Evolutionary conservation across 2,329 filamentous ascomycete species (phyloP).

Genomic region (Cladosporium oxysporum): DNA sequence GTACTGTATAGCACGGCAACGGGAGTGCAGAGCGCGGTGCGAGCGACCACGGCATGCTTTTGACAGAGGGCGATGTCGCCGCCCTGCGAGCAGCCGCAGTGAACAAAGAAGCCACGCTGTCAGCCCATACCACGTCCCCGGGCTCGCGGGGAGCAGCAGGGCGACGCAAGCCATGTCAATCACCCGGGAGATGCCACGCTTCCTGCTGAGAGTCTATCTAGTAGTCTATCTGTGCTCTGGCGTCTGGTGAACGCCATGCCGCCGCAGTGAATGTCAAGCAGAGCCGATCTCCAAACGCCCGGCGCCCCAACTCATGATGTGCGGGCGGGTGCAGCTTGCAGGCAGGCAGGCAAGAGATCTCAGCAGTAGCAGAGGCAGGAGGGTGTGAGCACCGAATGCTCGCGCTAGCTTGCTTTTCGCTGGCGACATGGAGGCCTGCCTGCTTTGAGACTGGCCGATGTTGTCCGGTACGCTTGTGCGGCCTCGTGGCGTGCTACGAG

Average conservation of each 20-base stretch:
- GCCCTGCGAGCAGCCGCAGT: slow-evolving; percentile 11
- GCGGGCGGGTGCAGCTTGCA: slow-evolving; percentile 13
- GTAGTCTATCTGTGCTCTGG: slow-evolving; percentile 1
- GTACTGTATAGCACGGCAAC: neutral
- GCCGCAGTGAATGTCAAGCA: slow-evolving; percentile 1
- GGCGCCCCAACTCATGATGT: slow-evolving; percentile 1
- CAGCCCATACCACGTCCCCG: slow-evolving; percentile 10
- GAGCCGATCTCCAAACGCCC: slow-evolving; percentile 16
- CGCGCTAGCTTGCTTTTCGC: slow-evolving; percentile 13
- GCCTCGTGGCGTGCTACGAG: slow-evolving; percentile 17
- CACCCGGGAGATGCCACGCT: slow-evolving; percentile 10
- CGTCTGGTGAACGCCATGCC: slow-evolving; percentile 10
- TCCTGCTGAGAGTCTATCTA: neutral
- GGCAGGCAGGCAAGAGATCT: slow-evolving; percentile 3
- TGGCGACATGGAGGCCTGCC: slow-evolving; percentile 5
- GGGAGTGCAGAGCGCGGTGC: neutral
- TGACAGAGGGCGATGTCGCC: slow-evolving; percentile 10
- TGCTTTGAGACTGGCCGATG: slow-evolving; percentile 18
- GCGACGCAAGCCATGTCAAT: slow-evolving; percentile 15
- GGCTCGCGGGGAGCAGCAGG: slow-evolving; percentile 16
- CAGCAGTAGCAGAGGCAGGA: neutral
- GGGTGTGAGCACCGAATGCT: neutral
- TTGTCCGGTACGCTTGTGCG: slow-evolving; percentile 19
- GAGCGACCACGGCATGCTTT: slow-evolving; percentile 11
- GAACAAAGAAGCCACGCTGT: slow-evolving; percentile 19